phyloP scores from a whole-genome alignment of 768 basidiomycete species.

The Amanita phalloides region DNA sequence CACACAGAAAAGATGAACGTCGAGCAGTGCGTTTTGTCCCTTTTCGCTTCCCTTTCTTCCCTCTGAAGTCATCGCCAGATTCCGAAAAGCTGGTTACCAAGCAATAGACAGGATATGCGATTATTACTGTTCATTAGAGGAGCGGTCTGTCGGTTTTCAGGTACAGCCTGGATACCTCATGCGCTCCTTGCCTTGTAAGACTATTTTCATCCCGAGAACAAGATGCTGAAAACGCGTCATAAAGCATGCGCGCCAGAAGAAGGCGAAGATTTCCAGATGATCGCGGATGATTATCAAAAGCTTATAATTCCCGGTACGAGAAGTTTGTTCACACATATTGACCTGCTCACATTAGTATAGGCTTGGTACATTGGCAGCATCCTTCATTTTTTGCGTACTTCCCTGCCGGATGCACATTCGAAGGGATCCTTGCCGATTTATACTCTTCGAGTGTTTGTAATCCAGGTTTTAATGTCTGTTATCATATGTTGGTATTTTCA shows the following conservation, averaged over 20 bases:
- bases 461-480: conserved; percentile 79
- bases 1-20: conserved; percentile 27
- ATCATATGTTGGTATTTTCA: not conserved
- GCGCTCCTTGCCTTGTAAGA: conserved; percentile 51
- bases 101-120: conserved; percentile 89
- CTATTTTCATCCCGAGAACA: not conserved
- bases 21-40: conserved; percentile 25
- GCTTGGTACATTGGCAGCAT: conserved; percentile 87
- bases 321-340: not conserved
- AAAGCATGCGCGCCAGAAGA: conserved; percentile 24
- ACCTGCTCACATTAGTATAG: conserved; percentile 19
- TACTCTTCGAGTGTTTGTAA: conserved; percentile 66
- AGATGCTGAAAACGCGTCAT: not conserved
- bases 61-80: conserved; percentile 29
- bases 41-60: not conserved
- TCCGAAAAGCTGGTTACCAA: conserved; percentile 77
- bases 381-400: conserved; percentile 88
- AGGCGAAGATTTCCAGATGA: conserved; percentile 64
- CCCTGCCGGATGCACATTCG: conserved; percentile 69
- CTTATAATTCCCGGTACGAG: conserved; percentile 66
- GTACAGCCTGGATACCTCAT: conserved; percentile 82
- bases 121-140: conserved; percentile 62
- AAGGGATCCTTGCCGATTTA: conserved; percentile 79
- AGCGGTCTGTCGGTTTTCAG: conserved; percentile 54
- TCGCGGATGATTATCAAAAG: conserved; percentile 72